Evolutionary conservation across 352 stramenopile species (phyloP).

Genomic region (Albugo candida): DNA sequence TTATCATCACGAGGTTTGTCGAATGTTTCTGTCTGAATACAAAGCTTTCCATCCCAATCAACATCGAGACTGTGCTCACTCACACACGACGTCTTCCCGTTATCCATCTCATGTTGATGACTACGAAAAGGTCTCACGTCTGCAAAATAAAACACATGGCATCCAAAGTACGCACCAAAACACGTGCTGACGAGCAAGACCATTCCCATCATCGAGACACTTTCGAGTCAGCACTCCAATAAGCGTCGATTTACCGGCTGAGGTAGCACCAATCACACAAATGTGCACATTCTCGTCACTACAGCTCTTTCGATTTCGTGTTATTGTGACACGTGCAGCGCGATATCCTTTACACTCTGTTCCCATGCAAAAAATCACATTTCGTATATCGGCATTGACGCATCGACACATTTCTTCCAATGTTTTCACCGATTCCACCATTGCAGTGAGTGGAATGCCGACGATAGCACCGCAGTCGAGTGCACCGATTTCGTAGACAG

Average conservation of each 20-base stretch:
- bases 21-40: conserved; percentile 4
- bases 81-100: conserved; percentile 75
- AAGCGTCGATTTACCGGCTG: conserved; percentile 79
- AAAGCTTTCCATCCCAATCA: conserved; percentile 10
- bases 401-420: conserved; percentile 9
- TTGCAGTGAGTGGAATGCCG: conserved; percentile 38
- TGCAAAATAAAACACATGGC: no score
- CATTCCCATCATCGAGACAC: conserved; percentile 65
- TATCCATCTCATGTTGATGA: conserved; percentile 80
- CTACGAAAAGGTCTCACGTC: conserved; percentile 2
- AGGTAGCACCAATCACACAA: conserved; percentile 73
- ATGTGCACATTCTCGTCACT: conserved; percentile 36
- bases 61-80: conserved; percentile 61
- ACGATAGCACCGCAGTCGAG: conserved; percentile 61
- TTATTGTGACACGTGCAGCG: no score
- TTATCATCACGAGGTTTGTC: conserved; percentile 3
- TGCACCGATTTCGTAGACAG: conserved; percentile 79
- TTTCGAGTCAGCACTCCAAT: conserved; percentile 75
- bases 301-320: not conserved
- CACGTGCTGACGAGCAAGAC: conserved; percentile 76
- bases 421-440: conserved; percentile 51
- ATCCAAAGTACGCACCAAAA: conserved; percentile 19
- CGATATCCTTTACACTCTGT: no score
- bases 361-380: no score
- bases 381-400: no score